Percentiles rank a stretch among this genome's conserved stretches.
Conservation (phyloP, 2,329 filamentous ascomycete species). For the Fusarium nematophilum region DNA sequence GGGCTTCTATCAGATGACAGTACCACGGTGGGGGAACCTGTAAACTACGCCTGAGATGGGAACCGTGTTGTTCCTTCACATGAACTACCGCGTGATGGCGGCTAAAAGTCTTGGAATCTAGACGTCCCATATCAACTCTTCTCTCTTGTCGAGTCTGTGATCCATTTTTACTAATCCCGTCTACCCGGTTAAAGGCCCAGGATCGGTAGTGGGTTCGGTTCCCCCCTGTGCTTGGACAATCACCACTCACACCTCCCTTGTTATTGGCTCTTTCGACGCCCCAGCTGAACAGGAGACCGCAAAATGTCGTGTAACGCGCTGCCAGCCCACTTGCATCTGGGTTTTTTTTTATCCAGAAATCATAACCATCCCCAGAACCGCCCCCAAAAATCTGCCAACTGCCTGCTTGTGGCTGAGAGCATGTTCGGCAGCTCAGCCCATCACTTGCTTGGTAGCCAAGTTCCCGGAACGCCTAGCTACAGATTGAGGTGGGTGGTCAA, state of each 20-base stretch:
- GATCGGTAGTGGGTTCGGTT: no score
- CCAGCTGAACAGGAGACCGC: not conserved
- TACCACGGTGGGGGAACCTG: slow-evolving; percentile 1
- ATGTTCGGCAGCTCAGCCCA: slow-evolving; percentile 3
- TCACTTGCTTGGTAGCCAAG: not conserved
- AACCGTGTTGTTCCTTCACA: not conserved
- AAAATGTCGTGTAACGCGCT: not conserved
- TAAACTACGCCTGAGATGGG: not conserved
- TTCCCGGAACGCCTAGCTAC: not conserved
- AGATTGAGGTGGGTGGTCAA: not conserved
- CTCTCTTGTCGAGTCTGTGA: not conserved
- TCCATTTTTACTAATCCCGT: not conserved
- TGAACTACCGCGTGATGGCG: not conserved
- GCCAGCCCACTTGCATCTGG: not conserved
- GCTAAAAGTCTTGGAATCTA: not conserved
- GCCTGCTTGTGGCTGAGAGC: not conserved
- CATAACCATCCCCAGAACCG: no score
- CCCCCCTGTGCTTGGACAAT: no score
- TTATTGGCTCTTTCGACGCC: not conserved
- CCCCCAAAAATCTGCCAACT: not conserved
- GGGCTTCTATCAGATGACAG: not conserved
- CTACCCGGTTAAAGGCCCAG: no score
- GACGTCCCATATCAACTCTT: not conserved
- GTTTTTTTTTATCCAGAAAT: not conserved
- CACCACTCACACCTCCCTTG: no score